A percentile compares a stretch with the other conserved stretches of the same genome.
Conservation (phyloP, 768 basidiomycete genomes). For the Coprinellus micaceus region DNA sequence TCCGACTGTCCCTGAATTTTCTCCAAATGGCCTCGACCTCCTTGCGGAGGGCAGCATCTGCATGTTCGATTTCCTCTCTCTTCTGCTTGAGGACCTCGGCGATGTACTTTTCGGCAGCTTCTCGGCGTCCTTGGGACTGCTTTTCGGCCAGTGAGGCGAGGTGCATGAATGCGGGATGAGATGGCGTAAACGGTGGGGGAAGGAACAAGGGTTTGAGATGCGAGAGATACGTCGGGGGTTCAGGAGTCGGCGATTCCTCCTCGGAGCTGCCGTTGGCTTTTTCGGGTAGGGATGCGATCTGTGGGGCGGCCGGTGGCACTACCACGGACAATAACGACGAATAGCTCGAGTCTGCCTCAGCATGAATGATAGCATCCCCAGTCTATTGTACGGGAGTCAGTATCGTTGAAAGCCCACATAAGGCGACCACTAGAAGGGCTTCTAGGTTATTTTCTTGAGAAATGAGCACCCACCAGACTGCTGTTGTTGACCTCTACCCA, state of each 20-base stretch:
- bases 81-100: conserved; percentile 49
- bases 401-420: conserved; percentile 3
- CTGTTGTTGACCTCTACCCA: conserved; percentile 70
- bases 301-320: conserved; percentile 31
- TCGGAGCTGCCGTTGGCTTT: conserved; percentile 23
- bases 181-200: conserved; percentile 73
- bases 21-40: conserved; percentile 66
- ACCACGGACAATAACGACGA: conserved; percentile 39
- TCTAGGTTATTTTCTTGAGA: neutral
- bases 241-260: conserved; percentile 22
- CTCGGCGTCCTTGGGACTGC: conserved; percentile 52
- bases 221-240: conserved; percentile 41
- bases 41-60: conserved; percentile 49
- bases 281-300: conserved; percentile 23
- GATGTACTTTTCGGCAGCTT: conserved; percentile 57
- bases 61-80: conserved; percentile 51
- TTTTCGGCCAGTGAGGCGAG: conserved; percentile 55
- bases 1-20: conserved; percentile 47
- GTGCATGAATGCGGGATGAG: conserved; percentile 67
- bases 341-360: conserved; percentile 40
- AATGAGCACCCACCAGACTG: conserved; percentile 56
- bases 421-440: no score
- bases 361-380: conserved; percentile 32
- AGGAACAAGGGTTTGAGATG: conserved; percentile 60
- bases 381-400: conserved; percentile 25